phyloP scores from a whole-genome alignment of 108 stramenopile species.

The Thalassiosira profunda region DNA sequence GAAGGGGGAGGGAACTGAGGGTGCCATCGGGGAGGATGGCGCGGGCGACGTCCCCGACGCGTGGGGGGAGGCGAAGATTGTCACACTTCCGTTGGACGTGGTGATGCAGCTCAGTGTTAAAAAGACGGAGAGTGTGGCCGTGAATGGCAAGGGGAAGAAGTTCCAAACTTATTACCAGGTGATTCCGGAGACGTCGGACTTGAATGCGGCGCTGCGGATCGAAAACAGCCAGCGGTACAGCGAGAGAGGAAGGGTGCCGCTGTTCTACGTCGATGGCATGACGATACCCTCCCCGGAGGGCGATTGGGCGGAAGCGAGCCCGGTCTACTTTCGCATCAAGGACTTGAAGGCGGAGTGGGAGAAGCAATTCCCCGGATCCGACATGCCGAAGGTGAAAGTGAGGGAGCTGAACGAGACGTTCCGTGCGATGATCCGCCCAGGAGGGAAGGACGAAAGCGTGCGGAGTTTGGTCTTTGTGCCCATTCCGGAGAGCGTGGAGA shows the following conservation, averaged over 20 bases:
- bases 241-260: slow-evolving; percentile 73
- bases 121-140: slow-evolving; percentile 27
- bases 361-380: slow-evolving; percentile 36
- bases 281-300: slow-evolving; percentile 25
- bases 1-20: slow-evolving; percentile 10
- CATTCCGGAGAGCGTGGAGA: slow-evolving; percentile 61
- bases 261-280: slow-evolving; percentile 83
- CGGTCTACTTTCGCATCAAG: slow-evolving; percentile 69
- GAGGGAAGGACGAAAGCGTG: slow-evolving; percentile 60
- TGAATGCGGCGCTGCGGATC: slow-evolving; percentile 69
- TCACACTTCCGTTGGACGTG: slow-evolving; percentile 73
- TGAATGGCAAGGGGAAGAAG: slow-evolving; percentile 34
- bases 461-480: slow-evolving; percentile 60
- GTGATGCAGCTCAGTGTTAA: slow-evolving; percentile 66
- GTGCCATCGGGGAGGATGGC: slow-evolving; percentile 31
- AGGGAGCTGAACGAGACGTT: slow-evolving; percentile 77
- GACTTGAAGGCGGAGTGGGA: slow-evolving; percentile 64
- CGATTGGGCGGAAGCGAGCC: slow-evolving; percentile 14
- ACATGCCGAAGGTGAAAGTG: slow-evolving; percentile 54
- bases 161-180: slow-evolving; percentile 69
- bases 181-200: slow-evolving; percentile 64
- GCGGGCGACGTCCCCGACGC: slow-evolving; percentile 56
- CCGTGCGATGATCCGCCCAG: slow-evolving; percentile 61
- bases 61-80: slow-evolving; percentile 73
- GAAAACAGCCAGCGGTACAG: slow-evolving; percentile 49